These are phyloP conservation scores for Pseudogymnoascus verrucosus DNA, from an alignment of 2,329 filamentous ascomycete genomes.

Conservation along the genomic window DNA sequence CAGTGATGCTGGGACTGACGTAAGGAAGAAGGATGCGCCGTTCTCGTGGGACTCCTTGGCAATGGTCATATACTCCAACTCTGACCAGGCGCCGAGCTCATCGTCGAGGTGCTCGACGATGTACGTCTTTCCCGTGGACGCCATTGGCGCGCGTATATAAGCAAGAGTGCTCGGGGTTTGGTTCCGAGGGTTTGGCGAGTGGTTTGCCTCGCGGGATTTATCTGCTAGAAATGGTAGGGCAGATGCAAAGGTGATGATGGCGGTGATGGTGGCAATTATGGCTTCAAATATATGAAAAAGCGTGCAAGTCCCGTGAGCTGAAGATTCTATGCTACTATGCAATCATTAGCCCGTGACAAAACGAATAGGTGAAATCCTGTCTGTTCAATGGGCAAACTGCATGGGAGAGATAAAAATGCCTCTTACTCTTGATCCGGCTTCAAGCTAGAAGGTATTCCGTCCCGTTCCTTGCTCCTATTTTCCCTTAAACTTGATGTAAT, in stretches of 20 bases:
- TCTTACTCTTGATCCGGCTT: not conserved
- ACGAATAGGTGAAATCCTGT: not conserved
- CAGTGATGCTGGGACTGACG: conserved; percentile 66
- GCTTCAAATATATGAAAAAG: not conserved
- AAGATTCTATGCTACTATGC: not conserved
- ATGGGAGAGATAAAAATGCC: too few species aligned
- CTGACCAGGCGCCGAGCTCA: conserved; percentile 89
- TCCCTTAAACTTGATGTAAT: not conserved
- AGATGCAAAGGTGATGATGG: not conserved
- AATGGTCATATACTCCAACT: conserved; percentile 85
- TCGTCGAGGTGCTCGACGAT: conserved; percentile 95
- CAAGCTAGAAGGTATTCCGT: not conserved
- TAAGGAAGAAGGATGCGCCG: conserved; percentile 67
- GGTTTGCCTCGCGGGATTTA: not conserved
- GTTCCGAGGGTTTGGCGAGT: not conserved
- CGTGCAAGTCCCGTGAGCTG: conserved; percentile 1
- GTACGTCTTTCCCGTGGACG: conserved; percentile 57
- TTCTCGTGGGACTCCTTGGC: conserved; percentile 66
- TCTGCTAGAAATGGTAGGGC: not conserved
- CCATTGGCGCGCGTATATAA: conserved; percentile 27
- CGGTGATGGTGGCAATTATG: not conserved
- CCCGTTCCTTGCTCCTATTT: conserved; percentile 2
- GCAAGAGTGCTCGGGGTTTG: not conserved
- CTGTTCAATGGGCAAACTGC: not conserved
- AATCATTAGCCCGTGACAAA: not conserved